Evolutionary conservation across 2,329 filamentous ascomycete species (phyloP).

Genomic region (Hymenoscyphus linearis): DNA sequence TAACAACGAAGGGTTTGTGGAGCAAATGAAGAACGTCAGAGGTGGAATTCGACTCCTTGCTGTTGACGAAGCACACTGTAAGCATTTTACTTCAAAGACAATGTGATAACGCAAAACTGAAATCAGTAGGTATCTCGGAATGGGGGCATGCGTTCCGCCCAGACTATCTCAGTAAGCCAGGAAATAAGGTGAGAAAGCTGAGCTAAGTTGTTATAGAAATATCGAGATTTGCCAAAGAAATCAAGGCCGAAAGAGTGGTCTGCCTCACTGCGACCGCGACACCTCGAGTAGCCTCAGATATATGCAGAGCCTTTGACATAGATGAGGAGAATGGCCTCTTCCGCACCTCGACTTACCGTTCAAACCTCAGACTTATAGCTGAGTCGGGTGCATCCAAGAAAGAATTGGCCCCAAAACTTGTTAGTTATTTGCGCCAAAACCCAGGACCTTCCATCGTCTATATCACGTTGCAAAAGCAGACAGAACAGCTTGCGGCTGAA

Average conservation of each 20-base stretch:
- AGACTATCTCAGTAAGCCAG: conserved; percentile 42
- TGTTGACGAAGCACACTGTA: conserved; percentile 55
- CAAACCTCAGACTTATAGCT: conserved; percentile 49
- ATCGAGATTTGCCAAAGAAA: conserved; percentile 49
- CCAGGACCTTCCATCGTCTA: conserved; percentile 56
- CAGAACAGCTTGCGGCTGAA: conserved; percentile 39
- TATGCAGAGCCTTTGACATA: conserved; percentile 49
- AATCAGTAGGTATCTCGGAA: conserved; percentile 53
- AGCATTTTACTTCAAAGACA: no score
- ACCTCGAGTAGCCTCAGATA: conserved; percentile 48
- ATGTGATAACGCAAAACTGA: no score
- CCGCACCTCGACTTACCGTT: conserved; percentile 52
- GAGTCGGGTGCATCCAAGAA: conserved; percentile 38
- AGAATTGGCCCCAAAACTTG: conserved; percentile 42
- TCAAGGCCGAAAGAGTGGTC: conserved; percentile 51
- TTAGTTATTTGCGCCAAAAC: conserved; percentile 44
- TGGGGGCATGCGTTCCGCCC: conserved; percentile 47
- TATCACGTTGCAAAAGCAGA: conserved; percentile 51
- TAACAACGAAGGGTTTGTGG: conserved; percentile 56
- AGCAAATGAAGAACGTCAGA: conserved; percentile 47
- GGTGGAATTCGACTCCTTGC: conserved; percentile 53
- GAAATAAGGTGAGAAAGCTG: background rate
- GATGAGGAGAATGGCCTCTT: conserved; percentile 44
- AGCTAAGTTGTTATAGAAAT: conserved; percentile 32
- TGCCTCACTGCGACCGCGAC: conserved; percentile 58